These are phyloP conservation scores for Boechera divaricarpa DNA, from an alignment of 345 rosid species.

Conservation along the genomic window DNA sequence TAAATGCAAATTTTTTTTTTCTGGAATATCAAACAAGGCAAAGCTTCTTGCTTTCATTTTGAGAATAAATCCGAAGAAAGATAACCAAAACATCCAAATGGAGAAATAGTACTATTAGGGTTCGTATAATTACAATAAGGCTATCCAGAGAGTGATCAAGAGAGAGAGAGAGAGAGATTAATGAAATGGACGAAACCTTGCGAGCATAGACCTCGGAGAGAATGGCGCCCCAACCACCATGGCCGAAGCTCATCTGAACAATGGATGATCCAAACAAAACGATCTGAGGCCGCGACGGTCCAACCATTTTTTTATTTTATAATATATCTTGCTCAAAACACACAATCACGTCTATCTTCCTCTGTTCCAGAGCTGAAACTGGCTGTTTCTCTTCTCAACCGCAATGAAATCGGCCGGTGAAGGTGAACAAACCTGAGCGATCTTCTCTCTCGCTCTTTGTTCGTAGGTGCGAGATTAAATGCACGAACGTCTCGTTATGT, in stretches of 20 bases:
- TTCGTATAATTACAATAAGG: neutral
- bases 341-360: constrained; percentile 25
- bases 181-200: constrained; percentile 54
- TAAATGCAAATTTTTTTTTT: constrained; percentile 5
- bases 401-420: constrained; percentile 25
- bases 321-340: neutral
- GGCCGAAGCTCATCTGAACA: constrained; percentile 89
- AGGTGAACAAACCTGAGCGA: constrained; percentile 32
- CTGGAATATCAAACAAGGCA: neutral
- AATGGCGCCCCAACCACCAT: constrained; percentile 94
- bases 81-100: constrained; percentile 20
- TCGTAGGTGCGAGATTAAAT: constrained; percentile 37
- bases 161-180: neutral
- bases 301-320: constrained; percentile 57
- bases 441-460: constrained; percentile 25
- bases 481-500: constrained; percentile 9
- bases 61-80: neutral
- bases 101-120: neutral
- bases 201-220: constrained; percentile 92
- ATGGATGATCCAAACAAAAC: constrained; percentile 97
- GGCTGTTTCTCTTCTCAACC: constrained; percentile 5
- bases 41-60: constrained; percentile 3
- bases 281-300: constrained; percentile 86
- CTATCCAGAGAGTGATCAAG: neutral
- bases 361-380: constrained; percentile 20